phyloP scores from a whole-genome alignment of 225 moss, liverwort and hornwort genomes.

The Sphagnum contortum region DNA sequence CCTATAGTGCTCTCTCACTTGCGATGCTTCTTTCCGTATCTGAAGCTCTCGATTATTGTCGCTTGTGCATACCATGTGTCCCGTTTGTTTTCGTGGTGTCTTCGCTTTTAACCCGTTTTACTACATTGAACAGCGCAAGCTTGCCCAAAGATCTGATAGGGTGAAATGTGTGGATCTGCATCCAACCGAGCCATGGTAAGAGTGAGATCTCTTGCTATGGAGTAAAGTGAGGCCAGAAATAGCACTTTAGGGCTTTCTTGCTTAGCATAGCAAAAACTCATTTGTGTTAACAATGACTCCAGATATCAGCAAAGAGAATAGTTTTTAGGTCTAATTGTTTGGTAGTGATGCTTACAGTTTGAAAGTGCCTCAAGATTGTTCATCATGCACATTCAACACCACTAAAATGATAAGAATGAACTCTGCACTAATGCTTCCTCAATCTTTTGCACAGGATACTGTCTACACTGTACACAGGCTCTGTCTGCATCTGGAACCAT shows the following conservation, averaged over 20 bases:
- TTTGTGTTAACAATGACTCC: too few relatives aligned
- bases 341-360: too few relatives aligned
- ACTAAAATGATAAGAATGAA: too few relatives aligned
- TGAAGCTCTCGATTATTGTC: not conserved
- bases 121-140: conserved; percentile 58
- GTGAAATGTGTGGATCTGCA: conserved; percentile 97
- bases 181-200: conserved; percentile 94
- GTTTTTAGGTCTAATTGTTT: too few relatives aligned
- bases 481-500: conserved; percentile 91
- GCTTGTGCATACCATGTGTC: not conserved
- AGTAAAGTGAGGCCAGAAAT: not conserved
- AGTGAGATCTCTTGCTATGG: not conserved
- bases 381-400: too few relatives aligned
- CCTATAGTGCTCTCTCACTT: conserved; percentile 3
- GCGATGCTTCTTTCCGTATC: too few relatives aligned
- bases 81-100: not conserved
- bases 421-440: too few relatives aligned
- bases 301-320: too few relatives aligned
- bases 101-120: not conserved
- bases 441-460: conserved; percentile 54
- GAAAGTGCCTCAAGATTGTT: too few relatives aligned
- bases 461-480: conserved; percentile 78
- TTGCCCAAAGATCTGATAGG: conserved; percentile 91
- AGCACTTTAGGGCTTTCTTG: not conserved
- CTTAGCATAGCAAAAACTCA: too few relatives aligned